Base-by-base conservation (phyloP, 148 eudicot genomes). In the Hydrangea macrophylla region DNA sequence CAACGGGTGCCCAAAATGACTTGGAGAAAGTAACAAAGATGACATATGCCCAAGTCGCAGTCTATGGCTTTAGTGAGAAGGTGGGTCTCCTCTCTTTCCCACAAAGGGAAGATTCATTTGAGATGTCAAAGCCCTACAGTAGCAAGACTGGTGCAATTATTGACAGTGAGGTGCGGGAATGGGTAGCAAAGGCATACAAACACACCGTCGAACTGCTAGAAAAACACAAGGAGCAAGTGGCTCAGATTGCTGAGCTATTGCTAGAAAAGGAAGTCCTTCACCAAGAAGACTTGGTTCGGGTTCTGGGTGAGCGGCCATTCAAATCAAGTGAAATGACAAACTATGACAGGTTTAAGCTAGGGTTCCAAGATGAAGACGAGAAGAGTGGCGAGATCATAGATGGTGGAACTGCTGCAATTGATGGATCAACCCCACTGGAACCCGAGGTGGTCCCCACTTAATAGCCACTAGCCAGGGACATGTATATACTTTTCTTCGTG, bases 61-160 rank as follows among this genome's bases (percentile, higher is more conserved):
- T 88, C 9, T 86, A 88, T 67, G 94, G 94, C 13, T 88, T 88
- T 77, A 88, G 94, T 53, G 87, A 88, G 28, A 88, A 82, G 71
- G 90, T 88, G 48, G 95, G 95, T 15, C 91, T 89, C 40, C 82
- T 89, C 24, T 89, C 95, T n/a, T 89, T 84, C 71, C 95, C 95
- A 7, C 85, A 77, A 55, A 80, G 79, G 70, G 91, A 84, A 15
- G 91, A 86, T 50, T 83, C 88, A 1, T 65, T 73, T 55, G 91
- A 82, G 74, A 79, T 79, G 82, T 69, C 71, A 15, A 89, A 89
- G 61, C 95, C 91, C 25, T 89, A 89, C 75, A 84, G 95, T 76
- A 89, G 79, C 83, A n/a, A n/a, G n/a, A n/a, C n/a, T n/a, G n/a
- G n/a, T n/a, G n/a, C n/a, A n/a, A n/a, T n/a, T n/a, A n/a, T 89